Evolutionary conservation across 2,329 filamentous ascomycete genomes (phyloP), one percentile per base, ranked within the genome.

Genomic region (Coniochaeta sp.): DNA sequence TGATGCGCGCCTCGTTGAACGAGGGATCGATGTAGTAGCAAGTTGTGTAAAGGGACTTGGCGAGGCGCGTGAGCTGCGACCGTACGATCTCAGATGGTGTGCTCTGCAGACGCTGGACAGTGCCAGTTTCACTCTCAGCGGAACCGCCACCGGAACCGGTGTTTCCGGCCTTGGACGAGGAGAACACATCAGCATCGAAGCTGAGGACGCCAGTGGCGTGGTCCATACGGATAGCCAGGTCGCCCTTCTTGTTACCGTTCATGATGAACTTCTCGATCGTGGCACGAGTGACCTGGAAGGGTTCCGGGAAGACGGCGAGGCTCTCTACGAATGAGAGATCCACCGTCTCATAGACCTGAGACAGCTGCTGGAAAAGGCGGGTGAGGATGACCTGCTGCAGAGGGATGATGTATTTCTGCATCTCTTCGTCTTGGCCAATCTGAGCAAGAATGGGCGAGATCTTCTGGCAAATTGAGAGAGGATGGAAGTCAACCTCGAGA

Each of bases 241-340:
- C 95, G 61, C 95, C 95, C 85, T 99, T 99, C 87, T 99, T 99
- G 85, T 96, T 98, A 65, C 95, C 95, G 76, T 99, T 99, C 95
- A 99, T 99, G 82, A 99, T 98, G 82, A 99, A 99, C 80, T 98
- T 99, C 82, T 99, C 95, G 67, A 99, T 96, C 63, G 91, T 96
- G 66, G 89, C 87, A 59, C 90, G 88, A 64, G 85, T 89, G 67
- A 98, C 92, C 77, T 97, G 89, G 84, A 96, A 98, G 47, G 95
- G 91, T 73, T 96, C 93, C 11, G 95, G 95, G 83, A 99, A 99
- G 71, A 95, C 85, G 64, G 95, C 95, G 59, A 99, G 89, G 70
- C 90, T 88, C 74, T 96, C 89, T 55, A 99, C 93, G 69, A 98
- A 98, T 69, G 86, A 85, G 63, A 99, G 84, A 74, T 98, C 92